Evolutionary conservation across 2,329 filamentous ascomycete genomes (phyloP).

Genomic region (Colletotrichum paranaense): DNA sequence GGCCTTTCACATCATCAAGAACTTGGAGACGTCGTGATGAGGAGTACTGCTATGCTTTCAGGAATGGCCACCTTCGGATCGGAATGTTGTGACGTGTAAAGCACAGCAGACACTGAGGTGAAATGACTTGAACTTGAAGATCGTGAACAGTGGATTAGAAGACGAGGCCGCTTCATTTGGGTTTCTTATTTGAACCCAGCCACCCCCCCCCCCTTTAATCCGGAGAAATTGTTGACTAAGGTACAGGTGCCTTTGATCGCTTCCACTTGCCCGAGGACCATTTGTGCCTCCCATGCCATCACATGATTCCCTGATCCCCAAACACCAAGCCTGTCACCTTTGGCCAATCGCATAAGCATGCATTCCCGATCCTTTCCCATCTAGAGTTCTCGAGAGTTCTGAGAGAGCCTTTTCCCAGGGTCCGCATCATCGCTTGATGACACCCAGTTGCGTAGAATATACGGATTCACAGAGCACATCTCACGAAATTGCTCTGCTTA

Average conservation of each 20-base stretch:
- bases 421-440: neutral
- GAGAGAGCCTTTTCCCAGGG: neutral
- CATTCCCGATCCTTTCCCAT: neutral
- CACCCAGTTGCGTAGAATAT: neutral
- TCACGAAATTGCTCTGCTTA: slow-evolving; percentile 17
- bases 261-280: neutral
- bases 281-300: slow-evolving; percentile 5
- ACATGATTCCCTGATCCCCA: slow-evolving; percentile 14
- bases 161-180: neutral
- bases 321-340: slow-evolving; percentile 4
- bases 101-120: neutral
- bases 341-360: slow-evolving; percentile 1
- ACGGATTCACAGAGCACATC: neutral
- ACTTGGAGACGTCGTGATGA: too few species aligned
- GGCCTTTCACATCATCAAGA: too few species aligned
- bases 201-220: neutral
- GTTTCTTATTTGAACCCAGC: neutral
- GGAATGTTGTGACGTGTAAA: too few species aligned
- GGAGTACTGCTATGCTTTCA: too few species aligned
- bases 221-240: neutral
- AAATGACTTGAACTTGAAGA: neutral
- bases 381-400: neutral
- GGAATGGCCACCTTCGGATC: too few species aligned
- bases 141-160: neutral
- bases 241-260: neutral